Conservation (phyloP, 1,284 basidiomycete species). For the Papiliotrema terrestris region DNA sequence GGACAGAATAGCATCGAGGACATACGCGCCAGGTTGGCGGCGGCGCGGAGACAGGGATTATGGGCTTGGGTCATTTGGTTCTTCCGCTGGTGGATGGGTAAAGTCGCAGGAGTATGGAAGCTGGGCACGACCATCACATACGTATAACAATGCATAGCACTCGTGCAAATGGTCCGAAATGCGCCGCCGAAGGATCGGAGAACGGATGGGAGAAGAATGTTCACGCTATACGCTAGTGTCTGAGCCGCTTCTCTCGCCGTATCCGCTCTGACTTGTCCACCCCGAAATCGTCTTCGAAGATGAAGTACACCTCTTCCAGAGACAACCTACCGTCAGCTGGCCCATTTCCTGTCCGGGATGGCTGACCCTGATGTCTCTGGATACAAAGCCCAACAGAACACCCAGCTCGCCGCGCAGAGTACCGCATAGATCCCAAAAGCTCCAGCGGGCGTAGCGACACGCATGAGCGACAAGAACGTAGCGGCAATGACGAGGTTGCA, state of each 20-base stretch:
- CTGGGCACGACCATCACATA: constrained; percentile 46
- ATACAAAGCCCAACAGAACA: constrained; percentile 68
- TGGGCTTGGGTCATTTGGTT: constrained; percentile 29
- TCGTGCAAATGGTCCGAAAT: too few species aligned
- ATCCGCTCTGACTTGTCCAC: constrained; percentile 36
- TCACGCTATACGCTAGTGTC: too few species aligned
- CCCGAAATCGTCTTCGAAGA: constrained; percentile 52
- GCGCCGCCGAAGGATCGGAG: too few species aligned
- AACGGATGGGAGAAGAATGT: too few species aligned
- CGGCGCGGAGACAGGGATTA: constrained; percentile 11
- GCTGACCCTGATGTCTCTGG: constrained; percentile 62
- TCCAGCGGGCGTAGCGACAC: constrained; percentile 67
- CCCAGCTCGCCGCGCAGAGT: constrained; percentile 65
- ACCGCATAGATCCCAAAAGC: constrained; percentile 77
- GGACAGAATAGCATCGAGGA: too few species aligned
- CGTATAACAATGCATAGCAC: too few species aligned
- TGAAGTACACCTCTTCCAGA: constrained; percentile 64
- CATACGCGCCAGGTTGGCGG: constrained; percentile 11
- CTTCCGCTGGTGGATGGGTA: constrained; percentile 39
- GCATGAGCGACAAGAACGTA: constrained; percentile 72
- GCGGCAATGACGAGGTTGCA: constrained; percentile 71
- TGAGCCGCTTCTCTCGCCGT: neutral
- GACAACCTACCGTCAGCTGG: constrained; percentile 55
- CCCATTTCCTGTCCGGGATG: constrained; percentile 10
- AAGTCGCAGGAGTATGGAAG: constrained; percentile 41